phyloP scores from a whole-genome alignment of 768 basidiomycete species.

The Tricholoma bakamatsutake region DNA sequence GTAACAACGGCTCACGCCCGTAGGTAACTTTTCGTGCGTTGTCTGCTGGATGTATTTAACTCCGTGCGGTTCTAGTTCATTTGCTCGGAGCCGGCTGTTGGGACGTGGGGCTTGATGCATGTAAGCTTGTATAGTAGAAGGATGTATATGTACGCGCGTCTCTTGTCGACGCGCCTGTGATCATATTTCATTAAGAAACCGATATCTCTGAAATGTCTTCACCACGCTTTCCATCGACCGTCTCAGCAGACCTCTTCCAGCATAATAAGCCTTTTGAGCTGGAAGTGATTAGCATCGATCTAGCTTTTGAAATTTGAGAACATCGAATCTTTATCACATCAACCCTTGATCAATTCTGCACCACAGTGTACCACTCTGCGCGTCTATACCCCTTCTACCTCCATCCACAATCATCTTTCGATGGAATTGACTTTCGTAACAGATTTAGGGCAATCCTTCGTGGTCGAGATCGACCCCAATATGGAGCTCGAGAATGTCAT shows the following conservation, averaged over 20 bases:
- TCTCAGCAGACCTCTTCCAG: neutral
- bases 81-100: conserved; percentile 29
- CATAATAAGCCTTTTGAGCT: neutral
- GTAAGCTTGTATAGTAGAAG: neutral
- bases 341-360: conserved; percentile 4
- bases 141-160: neutral
- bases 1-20: conserved; percentile 62
- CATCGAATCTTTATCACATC: neutral
- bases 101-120: conserved; percentile 19
- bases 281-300: neutral
- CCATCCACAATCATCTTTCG: conserved; percentile 6
- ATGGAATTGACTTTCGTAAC: conserved; percentile 75
- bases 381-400: neutral
- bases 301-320: neutral
- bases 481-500: conserved; percentile 93
- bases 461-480: conserved; percentile 79
- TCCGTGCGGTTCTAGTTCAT: conserved; percentile 23
- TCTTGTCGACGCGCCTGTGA: conserved; percentile 6
- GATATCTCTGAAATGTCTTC: too few relatives aligned
- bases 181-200: conserved; percentile 5
- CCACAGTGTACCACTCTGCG: neutral
- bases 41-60: neutral
- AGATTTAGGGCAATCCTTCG: conserved; percentile 57
- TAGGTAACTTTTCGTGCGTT: conserved; percentile 33
- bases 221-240: too few relatives aligned